Evolutionary conservation across 108 stramenopile genomes (phyloP).

Genomic region (Cyclotella atomus): DNA sequence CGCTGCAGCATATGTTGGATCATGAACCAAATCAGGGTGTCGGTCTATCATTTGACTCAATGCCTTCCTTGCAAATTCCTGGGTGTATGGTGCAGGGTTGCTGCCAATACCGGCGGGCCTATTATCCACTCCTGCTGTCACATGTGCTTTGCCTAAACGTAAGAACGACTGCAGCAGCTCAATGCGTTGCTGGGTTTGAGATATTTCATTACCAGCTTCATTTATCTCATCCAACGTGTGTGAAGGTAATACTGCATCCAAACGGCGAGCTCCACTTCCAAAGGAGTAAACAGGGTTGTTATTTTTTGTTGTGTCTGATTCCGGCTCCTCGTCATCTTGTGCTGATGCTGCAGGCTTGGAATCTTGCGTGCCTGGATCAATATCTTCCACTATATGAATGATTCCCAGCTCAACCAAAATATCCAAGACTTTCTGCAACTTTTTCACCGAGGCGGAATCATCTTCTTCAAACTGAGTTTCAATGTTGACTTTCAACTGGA

Average conservation of each 20-base stretch:
- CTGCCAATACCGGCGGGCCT: neutral
- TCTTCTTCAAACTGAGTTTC: slow-evolving; percentile 29
- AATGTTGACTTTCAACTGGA: slow-evolving; percentile 38
- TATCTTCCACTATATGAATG: slow-evolving; percentile 32
- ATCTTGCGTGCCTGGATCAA: neutral
- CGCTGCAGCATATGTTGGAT: slow-evolving; percentile 38
- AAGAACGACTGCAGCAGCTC: slow-evolving; percentile 18
- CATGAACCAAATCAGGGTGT: slow-evolving; percentile 34
- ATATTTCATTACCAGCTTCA: slow-evolving; percentile 35
- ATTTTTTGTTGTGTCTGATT: slow-evolving; percentile 4
- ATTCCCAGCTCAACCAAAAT: slow-evolving; percentile 32
- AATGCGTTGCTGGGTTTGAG: slow-evolving; percentile 26
- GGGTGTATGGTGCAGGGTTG: neutral
- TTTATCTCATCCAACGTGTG: slow-evolving; percentile 17
- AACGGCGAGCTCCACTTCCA: slow-evolving; percentile 30
- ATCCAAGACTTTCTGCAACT: slow-evolving; percentile 28
- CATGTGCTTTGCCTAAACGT: neutral
- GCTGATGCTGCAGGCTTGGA: neutral
- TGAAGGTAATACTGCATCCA: slow-evolving; percentile 35
- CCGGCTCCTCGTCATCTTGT: neutral
- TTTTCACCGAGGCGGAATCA: slow-evolving; percentile 5
- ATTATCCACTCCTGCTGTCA: neutral
- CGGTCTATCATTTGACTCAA: slow-evolving; percentile 26
- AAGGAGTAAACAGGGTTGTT: slow-evolving; percentile 40
- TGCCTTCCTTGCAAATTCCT: slow-evolving; percentile 5